Conservation (phyloP, 441 rosid species). For the Biscutella auriculata region DNA sequence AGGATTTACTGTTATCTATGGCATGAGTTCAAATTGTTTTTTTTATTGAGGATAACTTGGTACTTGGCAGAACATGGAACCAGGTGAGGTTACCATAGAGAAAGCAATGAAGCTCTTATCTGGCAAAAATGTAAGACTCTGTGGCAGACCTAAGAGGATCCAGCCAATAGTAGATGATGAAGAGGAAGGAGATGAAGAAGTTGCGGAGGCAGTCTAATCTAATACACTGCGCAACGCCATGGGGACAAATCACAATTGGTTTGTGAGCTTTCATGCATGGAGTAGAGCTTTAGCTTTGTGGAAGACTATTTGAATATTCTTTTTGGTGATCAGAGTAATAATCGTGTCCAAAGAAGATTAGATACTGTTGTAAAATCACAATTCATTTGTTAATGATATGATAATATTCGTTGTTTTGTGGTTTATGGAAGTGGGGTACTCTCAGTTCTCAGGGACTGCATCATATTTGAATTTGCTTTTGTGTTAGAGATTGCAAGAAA, state of each 20-base stretch:
- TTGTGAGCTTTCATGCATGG: slow-evolving; percentile 1
- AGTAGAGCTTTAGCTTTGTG: slow-evolving; percentile 8
- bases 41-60: slow-evolving; percentile 8
- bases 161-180: slow-evolving; percentile 32
- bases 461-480: slow-evolving; percentile 5
- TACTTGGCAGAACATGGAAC: slow-evolving; percentile 50
- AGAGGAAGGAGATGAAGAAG: slow-evolving; percentile 25
- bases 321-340: slow-evolving; percentile 16
- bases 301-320: neutral
- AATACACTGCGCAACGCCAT: neutral
- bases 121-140: slow-evolving; percentile 39
- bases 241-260: neutral
- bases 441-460: slow-evolving; percentile 1
- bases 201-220: slow-evolving; percentile 28
- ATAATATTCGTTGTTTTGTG: slow-evolving; percentile 2
- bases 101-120: slow-evolving; percentile 66
- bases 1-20: slow-evolving; percentile 1
- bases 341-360: no score
- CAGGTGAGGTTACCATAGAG: slow-evolving; percentile 52
- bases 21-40: slow-evolving; percentile 7
- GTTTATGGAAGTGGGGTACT: slow-evolving; percentile 1
- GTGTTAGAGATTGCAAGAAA: neutral
- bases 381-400: slow-evolving; percentile 9
- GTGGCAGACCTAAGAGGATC: slow-evolving; percentile 66
- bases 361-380: slow-evolving; percentile 12